Evolutionary conservation across 2,329 filamentous ascomycete species (phyloP).

Genomic region (Epichloe elymi): DNA sequence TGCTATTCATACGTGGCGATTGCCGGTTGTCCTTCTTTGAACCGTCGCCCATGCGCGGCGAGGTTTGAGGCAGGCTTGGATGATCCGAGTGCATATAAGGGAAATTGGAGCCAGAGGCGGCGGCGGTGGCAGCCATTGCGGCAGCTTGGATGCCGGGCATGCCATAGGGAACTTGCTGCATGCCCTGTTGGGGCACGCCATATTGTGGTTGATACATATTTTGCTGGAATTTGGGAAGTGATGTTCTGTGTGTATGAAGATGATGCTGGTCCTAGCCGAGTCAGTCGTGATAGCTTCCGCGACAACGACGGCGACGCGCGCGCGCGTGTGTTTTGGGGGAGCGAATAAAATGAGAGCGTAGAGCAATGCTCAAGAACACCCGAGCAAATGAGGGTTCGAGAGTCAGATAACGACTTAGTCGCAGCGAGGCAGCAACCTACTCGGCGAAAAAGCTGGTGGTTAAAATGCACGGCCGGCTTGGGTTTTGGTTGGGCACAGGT

Average conservation of each 20-base stretch:
- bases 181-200: conserved; percentile 56
- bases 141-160: conserved; percentile 78
- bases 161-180: conserved; percentile 55
- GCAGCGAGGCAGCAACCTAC: conserved; percentile 10
- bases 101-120: conserved; percentile 70
- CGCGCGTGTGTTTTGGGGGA: conserved; percentile 2
- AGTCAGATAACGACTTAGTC: conserved; percentile 12
- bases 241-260: conserved; percentile 16
- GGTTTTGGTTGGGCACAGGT: conserved; percentile 32
- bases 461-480: conserved; percentile 23
- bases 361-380: conserved; percentile 5
- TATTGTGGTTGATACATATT: conserved; percentile 74
- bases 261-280: not conserved
- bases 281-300: not conserved
- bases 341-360: conserved; percentile 9
- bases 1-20: conserved; percentile 61
- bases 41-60: conserved; percentile 67
- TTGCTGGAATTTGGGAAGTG: conserved; percentile 41
- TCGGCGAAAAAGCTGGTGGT: conserved; percentile 16
- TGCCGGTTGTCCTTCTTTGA: conserved; percentile 58
- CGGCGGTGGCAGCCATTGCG: conserved; percentile 83
- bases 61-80: conserved; percentile 53
- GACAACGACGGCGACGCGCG: not conserved
- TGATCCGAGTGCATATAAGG: conserved; percentile 64
- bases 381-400: conserved; percentile 6